Percentiles rank a stretch among this genome's conserved stretches.
Evolutionary conservation across 108 stramenopile species (phyloP).

Genomic region (Thalassiosira profunda): DNA sequence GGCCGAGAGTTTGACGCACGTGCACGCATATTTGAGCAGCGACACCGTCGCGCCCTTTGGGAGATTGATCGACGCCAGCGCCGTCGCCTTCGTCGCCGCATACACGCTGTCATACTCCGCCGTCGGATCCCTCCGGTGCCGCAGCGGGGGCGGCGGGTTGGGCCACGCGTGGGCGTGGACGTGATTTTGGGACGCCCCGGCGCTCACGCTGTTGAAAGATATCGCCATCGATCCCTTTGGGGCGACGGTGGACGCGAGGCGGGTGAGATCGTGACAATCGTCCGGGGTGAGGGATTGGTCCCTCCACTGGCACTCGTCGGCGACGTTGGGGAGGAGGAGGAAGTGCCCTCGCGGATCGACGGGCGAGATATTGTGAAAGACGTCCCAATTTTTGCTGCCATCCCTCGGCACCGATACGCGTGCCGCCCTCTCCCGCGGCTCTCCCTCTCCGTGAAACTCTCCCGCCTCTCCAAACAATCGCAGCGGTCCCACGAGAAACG

Average conservation of each 20-base stretch:
- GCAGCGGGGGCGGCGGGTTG: slow-evolving; percentile 42
- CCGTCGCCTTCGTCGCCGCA: slow-evolving; percentile 37
- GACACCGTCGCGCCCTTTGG: slow-evolving; percentile 37
- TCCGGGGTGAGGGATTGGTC: slow-evolving; percentile 40
- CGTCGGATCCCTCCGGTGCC: slow-evolving; percentile 2
- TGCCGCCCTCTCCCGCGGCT: slow-evolving; percentile 41
- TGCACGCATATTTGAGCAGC: slow-evolving; percentile 60
- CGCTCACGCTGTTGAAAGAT: slow-evolving; percentile 64
- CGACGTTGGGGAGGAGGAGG: slow-evolving; percentile 49
- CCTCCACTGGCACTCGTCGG: slow-evolving; percentile 49
- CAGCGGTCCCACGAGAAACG: slow-evolving; percentile 59
- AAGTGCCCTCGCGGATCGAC: slow-evolving; percentile 67
- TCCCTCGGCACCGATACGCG: slow-evolving; percentile 2
- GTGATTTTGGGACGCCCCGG: slow-evolving; percentile 69
- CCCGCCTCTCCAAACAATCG: slow-evolving; percentile 38
- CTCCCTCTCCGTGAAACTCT: slow-evolving; percentile 36
- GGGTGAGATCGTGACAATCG: slow-evolving; percentile 56
- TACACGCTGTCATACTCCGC: slow-evolving; percentile 8
- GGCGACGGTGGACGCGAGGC: slow-evolving; percentile 44
- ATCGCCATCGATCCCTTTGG: slow-evolving; percentile 49
- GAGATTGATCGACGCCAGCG: slow-evolving; percentile 13
- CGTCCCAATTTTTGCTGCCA: slow-evolving; percentile 44
- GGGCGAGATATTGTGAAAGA: slow-evolving; percentile 67
- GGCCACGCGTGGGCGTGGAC: slow-evolving; percentile 67
- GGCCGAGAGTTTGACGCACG: slow-evolving; percentile 57